Conservation (phyloP, 495 filamentous ascomycete species). For the Choiromyces venosus region DNA sequence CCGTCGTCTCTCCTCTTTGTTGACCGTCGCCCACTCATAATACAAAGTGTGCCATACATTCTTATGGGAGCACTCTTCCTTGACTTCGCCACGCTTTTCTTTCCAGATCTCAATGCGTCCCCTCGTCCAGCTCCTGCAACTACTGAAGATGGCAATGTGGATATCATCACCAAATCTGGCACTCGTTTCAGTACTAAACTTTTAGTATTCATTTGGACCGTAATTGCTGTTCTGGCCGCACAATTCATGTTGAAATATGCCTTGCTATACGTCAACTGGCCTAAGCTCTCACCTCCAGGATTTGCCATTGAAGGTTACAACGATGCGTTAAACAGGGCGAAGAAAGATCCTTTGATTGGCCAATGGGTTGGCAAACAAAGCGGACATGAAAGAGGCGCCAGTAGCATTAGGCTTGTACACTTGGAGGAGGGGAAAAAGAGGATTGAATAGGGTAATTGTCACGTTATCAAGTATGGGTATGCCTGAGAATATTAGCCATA, state of each 20-base stretch:
- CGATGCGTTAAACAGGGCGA: constrained; percentile 70
- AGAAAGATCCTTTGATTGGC: constrained; percentile 71
- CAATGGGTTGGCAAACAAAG: constrained; percentile 66
- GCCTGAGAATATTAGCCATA: background rate
- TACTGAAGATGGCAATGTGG: constrained; percentile 3
- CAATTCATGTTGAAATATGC: constrained; percentile 74
- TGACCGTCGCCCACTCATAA: constrained; percentile 75
- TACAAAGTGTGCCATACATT: constrained; percentile 86
- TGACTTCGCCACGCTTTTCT: constrained; percentile 63
- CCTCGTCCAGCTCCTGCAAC: constrained; percentile 60
- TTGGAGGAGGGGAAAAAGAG: constrained; percentile 96
- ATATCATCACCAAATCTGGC: constrained; percentile 47
- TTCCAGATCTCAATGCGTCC: background rate
- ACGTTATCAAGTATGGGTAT: background rate
- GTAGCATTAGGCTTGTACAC: constrained; percentile 69
- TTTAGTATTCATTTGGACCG: constrained; percentile 69
- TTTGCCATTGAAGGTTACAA: constrained; percentile 81
- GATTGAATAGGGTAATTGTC: constrained; percentile 57
- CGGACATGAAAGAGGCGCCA: constrained; percentile 49
- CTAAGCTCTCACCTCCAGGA: constrained; percentile 79
- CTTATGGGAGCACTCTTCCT: constrained; percentile 72
- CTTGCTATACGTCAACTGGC: constrained; percentile 96
- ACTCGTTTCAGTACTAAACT: constrained; percentile 62
- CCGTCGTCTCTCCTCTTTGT: constrained; percentile 64
- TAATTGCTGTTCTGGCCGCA: constrained; percentile 61